phyloP scores from a whole-genome alignment of 345 rosid species.

The Lenwebbia sp. region DNA sequence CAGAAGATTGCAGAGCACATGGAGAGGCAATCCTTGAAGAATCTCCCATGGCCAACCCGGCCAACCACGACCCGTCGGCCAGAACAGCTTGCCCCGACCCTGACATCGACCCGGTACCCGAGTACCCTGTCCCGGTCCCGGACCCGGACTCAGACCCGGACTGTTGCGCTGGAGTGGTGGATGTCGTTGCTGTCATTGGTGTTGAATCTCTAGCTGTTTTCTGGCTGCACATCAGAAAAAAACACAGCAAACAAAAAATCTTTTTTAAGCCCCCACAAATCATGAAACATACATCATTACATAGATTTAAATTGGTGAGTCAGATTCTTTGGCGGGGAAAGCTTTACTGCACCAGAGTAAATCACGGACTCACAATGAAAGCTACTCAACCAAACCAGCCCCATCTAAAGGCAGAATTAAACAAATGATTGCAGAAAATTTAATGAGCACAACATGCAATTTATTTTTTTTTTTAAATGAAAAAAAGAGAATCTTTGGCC shows the following conservation, averaged over 20 bases:
- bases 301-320: neutral
- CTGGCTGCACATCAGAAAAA: conserved; percentile 34
- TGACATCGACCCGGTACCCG: conserved; percentile 14
- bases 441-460: neutral
- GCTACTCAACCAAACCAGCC: too few species aligned
- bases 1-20: neutral
- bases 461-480: too few species aligned
- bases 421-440: neutral
- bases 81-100: conserved; percentile 33
- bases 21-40: conserved; percentile 23
- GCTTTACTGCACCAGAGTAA: neutral
- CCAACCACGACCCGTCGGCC: conserved; percentile 79
- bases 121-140: conserved; percentile 18
- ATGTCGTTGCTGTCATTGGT: conserved; percentile 25
- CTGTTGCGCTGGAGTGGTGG: conserved; percentile 6
- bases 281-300: neutral
- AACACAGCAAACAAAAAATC: neutral
- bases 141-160: conserved; percentile 12
- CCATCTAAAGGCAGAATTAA: neutral
- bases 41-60: conserved; percentile 87
- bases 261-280: neutral
- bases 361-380: neutral
- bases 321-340: neutral
- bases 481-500: conserved; percentile 8
- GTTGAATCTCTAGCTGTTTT: conserved; percentile 63